Conservation (phyloP, 2,329 filamentous ascomycete species). For the Orbilia ellipsospora region DNA sequence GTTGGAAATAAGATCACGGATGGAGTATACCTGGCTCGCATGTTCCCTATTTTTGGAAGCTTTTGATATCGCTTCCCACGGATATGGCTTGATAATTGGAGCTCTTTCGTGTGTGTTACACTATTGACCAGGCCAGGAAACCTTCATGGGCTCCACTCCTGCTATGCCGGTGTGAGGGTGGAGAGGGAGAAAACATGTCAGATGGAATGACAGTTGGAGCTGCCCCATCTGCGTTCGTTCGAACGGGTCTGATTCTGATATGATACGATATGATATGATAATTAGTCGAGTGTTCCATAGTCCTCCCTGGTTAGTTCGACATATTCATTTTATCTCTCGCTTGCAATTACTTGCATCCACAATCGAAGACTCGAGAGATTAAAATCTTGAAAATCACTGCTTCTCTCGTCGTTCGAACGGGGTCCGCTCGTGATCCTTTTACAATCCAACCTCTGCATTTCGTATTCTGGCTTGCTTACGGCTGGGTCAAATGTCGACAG, state of each 20-base stretch:
- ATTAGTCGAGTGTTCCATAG: constrained; percentile 30
- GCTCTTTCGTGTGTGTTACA: neutral
- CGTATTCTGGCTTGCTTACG: neutral
- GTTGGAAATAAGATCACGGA: constrained; percentile 7
- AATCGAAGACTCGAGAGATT: constrained; percentile 23
- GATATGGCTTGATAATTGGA: constrained; percentile 33
- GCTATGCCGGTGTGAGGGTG: neutral
- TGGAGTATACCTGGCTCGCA: constrained; percentile 13
- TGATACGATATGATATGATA: constrained; percentile 14
- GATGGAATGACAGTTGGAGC: neutral
- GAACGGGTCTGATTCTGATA: constrained; percentile 22
- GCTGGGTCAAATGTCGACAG: neutral
- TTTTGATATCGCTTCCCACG: constrained; percentile 35
- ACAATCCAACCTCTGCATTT: constrained; percentile 11
- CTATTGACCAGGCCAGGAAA: neutral
- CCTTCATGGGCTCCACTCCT: neutral
- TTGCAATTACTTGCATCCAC: constrained; percentile 14
- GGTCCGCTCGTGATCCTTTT: constrained; percentile 23
- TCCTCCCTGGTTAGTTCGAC: constrained; percentile 13
- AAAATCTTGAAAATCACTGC: constrained; percentile 44
- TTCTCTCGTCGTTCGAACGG: constrained; percentile 12
- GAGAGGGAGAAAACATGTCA: no score
- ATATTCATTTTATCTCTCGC: neutral
- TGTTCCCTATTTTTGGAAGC: constrained; percentile 23
- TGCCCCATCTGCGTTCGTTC: constrained; percentile 15